Evolutionary conservation across 805 yeast genomes (phyloP).

Genomic region (Spathaspora hagerdaliae): DNA sequence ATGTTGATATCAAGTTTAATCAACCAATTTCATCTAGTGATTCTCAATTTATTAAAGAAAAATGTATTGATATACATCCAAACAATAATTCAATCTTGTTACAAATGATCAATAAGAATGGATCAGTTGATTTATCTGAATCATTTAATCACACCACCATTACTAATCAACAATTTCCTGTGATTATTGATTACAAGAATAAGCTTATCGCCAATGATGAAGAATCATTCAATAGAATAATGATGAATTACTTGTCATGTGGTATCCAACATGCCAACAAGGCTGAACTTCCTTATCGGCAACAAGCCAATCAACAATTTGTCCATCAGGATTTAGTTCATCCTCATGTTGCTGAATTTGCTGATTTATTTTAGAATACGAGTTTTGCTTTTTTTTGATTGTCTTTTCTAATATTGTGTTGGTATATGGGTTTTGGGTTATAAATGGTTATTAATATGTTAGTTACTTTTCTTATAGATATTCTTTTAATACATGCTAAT

Average conservation of each 20-base stretch:
- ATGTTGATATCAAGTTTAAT: constrained; percentile 4
- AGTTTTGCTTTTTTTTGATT: too few relatives aligned
- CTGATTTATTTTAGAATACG: constrained; percentile 32
- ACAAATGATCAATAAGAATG: constrained; percentile 7
- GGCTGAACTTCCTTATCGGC: background rate
- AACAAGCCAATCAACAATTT: background rate
- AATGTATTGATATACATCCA: constrained; percentile 32
- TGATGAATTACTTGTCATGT: constrained; percentile 34
- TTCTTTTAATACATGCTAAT: too few relatives aligned
- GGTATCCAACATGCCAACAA: constrained; percentile 21
- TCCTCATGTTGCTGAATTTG: constrained; percentile 43
- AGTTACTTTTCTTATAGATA: too few relatives aligned
- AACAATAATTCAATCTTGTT: constrained; percentile 24
- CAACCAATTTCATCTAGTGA: constrained; percentile 11
- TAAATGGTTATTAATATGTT: too few relatives aligned
- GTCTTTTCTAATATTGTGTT: too few relatives aligned
- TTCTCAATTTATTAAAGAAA: constrained; percentile 21
- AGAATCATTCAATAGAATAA: constrained; percentile 32
- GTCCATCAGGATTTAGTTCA: constrained; percentile 22
- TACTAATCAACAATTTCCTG: constrained; percentile 10
- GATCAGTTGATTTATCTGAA: constrained; percentile 6
- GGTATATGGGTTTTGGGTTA: too few relatives aligned
- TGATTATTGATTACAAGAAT: constrained; percentile 35
- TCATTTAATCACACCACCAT: background rate
- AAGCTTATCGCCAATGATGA: constrained; percentile 38